Percentiles rank a stretch among this genome's conserved stretches.
phyloP scores from a whole-genome alignment of 768 basidiomycete genomes.

The Lanmaoa pseudosensibilis region DNA sequence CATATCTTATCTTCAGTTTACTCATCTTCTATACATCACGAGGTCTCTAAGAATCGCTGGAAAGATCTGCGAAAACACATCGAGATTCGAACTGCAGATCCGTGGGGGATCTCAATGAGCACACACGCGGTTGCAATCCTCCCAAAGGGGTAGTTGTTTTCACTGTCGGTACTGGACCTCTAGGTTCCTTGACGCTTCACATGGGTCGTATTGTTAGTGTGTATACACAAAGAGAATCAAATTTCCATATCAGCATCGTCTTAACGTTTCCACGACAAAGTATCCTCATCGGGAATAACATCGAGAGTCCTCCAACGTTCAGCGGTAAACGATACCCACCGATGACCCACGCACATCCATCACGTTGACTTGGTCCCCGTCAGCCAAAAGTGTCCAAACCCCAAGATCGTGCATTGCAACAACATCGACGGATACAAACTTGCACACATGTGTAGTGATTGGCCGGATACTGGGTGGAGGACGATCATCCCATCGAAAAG shows the following conservation, averaged over 20 bases:
- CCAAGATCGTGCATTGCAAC: neutral
- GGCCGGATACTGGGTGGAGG: too few relatives aligned
- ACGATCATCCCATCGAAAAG: neutral
- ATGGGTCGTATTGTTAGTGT: neutral
- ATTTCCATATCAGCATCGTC: neutral
- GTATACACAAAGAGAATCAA: neutral
- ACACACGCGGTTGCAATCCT: neutral
- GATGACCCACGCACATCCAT: neutral
- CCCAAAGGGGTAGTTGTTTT: neutral
- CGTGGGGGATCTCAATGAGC: neutral
- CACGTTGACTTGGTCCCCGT: neutral
- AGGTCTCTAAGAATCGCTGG: neutral
- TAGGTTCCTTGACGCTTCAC: neutral
- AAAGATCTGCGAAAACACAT: neutral
- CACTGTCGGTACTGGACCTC: neutral
- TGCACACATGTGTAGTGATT: neutral
- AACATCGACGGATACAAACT: neutral
- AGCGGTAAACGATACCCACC: neutral
- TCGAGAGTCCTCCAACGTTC: too few relatives aligned
- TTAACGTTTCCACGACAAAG: neutral
- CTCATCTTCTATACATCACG: neutral
- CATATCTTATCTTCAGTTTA: neutral
- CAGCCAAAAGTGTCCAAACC: neutral
- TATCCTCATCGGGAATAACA: neutral
- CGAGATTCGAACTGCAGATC: neutral